Percentiles rank a stretch among this genome's conserved stretches.
These are phyloP conservation scores for Rosa multiflora DNA, from an alignment of 306 rosid species.

Conservation along the genomic window DNA sequence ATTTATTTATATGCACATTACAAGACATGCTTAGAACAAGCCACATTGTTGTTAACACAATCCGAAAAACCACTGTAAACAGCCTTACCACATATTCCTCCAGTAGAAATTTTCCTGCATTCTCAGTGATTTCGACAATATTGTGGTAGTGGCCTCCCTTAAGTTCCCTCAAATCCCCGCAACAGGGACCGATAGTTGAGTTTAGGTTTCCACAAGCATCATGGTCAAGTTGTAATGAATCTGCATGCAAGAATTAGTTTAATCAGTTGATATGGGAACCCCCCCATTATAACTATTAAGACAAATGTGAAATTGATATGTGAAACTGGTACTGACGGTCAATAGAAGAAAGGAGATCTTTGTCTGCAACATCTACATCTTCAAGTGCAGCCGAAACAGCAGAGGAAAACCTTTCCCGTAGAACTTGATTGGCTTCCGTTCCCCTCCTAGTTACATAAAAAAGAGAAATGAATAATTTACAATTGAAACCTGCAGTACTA, in stretches of 20 bases:
- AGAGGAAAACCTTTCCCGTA: conserved; percentile 71
- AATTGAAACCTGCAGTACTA: conserved; percentile 9
- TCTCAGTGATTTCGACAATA: conserved; percentile 87
- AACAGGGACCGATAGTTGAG: conserved; percentile 83
- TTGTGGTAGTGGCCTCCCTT: conserved; percentile 93
- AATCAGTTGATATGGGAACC: conserved; percentile 20
- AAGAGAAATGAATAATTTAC: conserved; percentile 8
- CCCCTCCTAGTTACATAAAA: conserved; percentile 56
- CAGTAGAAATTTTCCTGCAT: conserved; percentile 85
- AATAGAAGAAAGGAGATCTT: conserved; percentile 71
- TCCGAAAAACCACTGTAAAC: neutral
- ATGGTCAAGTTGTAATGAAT: conserved; percentile 90
- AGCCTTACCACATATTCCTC: conserved; percentile 74
- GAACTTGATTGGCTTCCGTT: conserved; percentile 69
- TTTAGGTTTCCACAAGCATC: conserved; percentile 89
- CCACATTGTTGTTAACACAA: neutral
- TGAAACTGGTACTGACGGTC: conserved; percentile 60
- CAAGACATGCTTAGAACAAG: neutral
- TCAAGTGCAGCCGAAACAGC: conserved; percentile 73
- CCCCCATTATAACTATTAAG: conserved; percentile 2
- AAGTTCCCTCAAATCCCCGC: conserved; percentile 82
- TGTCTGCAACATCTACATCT: conserved; percentile 82
- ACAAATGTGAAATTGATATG: conserved; percentile 12
- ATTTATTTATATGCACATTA: neutral
- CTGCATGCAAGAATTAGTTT: conserved; percentile 58